Percentiles rank a stretch among this genome's conserved stretches.
These are phyloP conservation scores for Saitozyma podzolica DNA, from an alignment of 768 basidiomycete genomes.

Conservation along the genomic window DNA sequence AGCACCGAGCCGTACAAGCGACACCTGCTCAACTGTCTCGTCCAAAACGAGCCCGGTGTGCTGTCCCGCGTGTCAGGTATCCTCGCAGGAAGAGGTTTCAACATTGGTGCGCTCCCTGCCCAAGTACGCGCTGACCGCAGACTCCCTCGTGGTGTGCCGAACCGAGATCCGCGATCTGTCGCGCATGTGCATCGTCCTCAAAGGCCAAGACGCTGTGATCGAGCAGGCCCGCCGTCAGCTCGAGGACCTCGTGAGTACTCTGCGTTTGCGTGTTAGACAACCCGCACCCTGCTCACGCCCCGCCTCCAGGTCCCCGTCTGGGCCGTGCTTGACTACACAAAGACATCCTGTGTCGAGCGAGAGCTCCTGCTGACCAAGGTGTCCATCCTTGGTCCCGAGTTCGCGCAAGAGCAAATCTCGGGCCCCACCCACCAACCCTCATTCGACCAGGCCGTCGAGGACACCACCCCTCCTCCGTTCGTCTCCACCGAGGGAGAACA, in stretches of 20 bases:
- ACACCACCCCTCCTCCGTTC: slow-evolving; percentile 73
- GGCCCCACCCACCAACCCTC: slow-evolving; percentile 72
- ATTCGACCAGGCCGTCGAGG: slow-evolving; percentile 44
- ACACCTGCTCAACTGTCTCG: slow-evolving; percentile 94
- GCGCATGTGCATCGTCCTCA: slow-evolving; percentile 96
- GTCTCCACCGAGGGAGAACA: slow-evolving; percentile 60
- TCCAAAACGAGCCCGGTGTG: slow-evolving; percentile 99
- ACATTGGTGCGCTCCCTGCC: slow-evolving; percentile 57
- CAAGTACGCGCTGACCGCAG: slow-evolving; percentile 55
- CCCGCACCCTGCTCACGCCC: too few species aligned
- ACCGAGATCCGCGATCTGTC: slow-evolving; percentile 96
- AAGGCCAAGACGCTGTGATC: slow-evolving; percentile 94
- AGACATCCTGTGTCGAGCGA: slow-evolving; percentile 84
- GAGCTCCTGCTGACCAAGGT: slow-evolving; percentile 94
- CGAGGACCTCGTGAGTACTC: slow-evolving; percentile 79
- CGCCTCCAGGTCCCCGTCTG: slow-evolving; percentile 85
- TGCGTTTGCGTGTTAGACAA: neutral
- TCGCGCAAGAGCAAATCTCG: slow-evolving; percentile 83
- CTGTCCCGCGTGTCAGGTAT: slow-evolving; percentile 96
- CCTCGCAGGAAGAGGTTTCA: slow-evolving; percentile 94
- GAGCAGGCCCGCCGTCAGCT: slow-evolving; percentile 95
- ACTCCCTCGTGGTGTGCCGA: slow-evolving; percentile 95
- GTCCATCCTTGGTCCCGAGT: slow-evolving; percentile 95
- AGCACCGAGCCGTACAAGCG: slow-evolving; percentile 75
- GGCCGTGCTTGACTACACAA: slow-evolving; percentile 97